Base-by-base conservation (phyloP, 495 filamentous ascomycete genomes). In the Cryomyces minteri region DNA sequence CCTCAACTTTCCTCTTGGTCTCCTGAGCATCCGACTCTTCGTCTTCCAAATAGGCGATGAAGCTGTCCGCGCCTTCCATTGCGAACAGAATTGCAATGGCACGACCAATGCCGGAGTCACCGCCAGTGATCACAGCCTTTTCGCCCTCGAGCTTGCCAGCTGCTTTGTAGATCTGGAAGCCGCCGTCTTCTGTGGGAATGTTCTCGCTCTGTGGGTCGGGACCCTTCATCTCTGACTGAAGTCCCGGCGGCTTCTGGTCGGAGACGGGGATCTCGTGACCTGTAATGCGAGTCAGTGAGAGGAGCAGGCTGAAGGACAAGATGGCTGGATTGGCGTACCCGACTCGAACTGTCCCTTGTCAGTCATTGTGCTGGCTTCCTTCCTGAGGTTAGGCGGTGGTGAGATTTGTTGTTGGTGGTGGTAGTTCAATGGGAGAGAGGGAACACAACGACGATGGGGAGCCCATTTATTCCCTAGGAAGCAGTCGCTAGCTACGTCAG, bases 101-200 rank as follows among this genome's bases (percentile, higher is more conserved):
- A 6, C 83, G 78, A 11, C 85, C 83, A 53, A 90, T 90, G 11
- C 84, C 83, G 5, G 73, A 80, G 57, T 90, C 84, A 10, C 84
- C 85, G 31, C 84, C 83, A 1, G 83, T 88, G 52, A 90, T 90
- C 32, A 90, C 61, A 25, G 82, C 82, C 25, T 75, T 79, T 59
- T 81, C 83, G 48, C 74, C 79, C 46, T 66, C 54, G 2, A 90
- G 70, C 62, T 93, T 93, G 34, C 77, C 79, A 8, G 85, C 81
- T 9, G 84, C 73, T 60, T 77, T 77, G 65, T 90, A 90, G 43
- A 69, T 73, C 52, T 82, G 74, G 60, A 77, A 82, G 10, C 78
- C 77, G 43, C 75, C 74, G 33, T 79, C 71, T 37, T 76, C 71
- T 5, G 78, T 77, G 2, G 85, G 83, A 10, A 90, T 53, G n/a